Evolutionary conservation across 306 rosid genomes (phyloP), one percentile per base, ranked within the genome.

Genomic region (Medicago lupulina): DNA sequence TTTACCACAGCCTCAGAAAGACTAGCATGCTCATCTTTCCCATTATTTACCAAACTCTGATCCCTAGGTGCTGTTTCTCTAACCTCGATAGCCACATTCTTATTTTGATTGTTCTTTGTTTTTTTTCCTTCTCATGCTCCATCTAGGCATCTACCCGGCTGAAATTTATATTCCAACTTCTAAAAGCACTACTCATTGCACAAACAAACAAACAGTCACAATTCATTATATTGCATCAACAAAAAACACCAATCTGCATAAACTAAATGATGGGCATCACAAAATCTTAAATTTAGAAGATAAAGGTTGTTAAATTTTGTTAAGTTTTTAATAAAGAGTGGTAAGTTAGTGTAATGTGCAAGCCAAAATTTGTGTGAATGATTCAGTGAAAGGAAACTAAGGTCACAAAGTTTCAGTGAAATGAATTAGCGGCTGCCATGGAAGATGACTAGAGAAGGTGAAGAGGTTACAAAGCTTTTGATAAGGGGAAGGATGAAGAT

Each of bases 81-180:
- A 55, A 38, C 76, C 67, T 66, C 81, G 70, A 60, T 79, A 17
- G 83, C 88, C 21, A 58, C 75, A 25, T 84, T 72, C 71, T 81
- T 86, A 60, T 15, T 75, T 62, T 81, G 89, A 77, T 91, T 89
- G 68, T 80, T 83, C 75, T 70, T 70, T 84, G 73, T 76, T 87
- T 68, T 69, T 91, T 67, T 53, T 89, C 81, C 63, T 89, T 71
- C 72, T 88, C 87, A 82, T 88, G 11, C 81, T 87, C 91, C 97
- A 91, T 87, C 14, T 43, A 10, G 15, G 49, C 15, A 11, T 3
- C 74, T 47, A 15, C 67, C 71, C 80, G 73, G 75, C 78, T 62
- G 64, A 55, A 79, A 39, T 55, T 73, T 79, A 70, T 67, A 60
- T 71, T 23, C 75, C 76, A 82, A 69, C 59, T 65, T 65, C 75